Evolutionary conservation across 306 rosid species (phyloP), one percentile per base, ranked within the genome.

Genomic region (Hylodesmum podocarpum): DNA sequence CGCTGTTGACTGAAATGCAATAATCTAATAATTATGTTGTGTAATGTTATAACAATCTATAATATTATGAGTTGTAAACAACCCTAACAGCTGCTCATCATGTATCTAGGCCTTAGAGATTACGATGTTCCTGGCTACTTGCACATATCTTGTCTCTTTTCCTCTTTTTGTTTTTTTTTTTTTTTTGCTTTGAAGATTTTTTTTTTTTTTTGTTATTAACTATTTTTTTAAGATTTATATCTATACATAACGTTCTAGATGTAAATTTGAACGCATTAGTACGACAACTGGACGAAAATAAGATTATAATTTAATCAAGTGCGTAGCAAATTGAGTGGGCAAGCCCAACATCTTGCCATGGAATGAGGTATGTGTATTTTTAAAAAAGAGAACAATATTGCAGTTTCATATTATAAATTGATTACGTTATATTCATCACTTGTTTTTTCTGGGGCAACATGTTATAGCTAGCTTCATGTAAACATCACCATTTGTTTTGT

Each of bases 61-160:
- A 72, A 77, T 81, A 78, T 27, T 73, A 66, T 89, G 83, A 84
- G 89, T 55, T 86, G 93, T 80, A 68, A 53, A 62, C 83, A 82
- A 64, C 86, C 82, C 68, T 36, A 70, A 72, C 71, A 12, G 57
- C 79, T 51, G 28, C 12, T 6, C n/a, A n/a, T n/a, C n/a, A n/a
- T n/a, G 6, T 28, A 58, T 54, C 7, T 25, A 58, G 24, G 40
- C 62, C 53, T 29, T 24, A 41, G 77, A 85, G 82, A 82, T 69
- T 22, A 69, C 58, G 68, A 72, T 83, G 84, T 76, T 78, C 70
- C 21, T n/a, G n/a, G n/a, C n/a, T 11, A 36, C 63, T 27, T 70
- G 59, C 24, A 4, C 2, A 6, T 50, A 50, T 24, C 5, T 8
- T 7, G 14, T 18, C 55, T 16, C 55, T 43, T 12, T 5, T 1